Evolutionary conservation across 2,329 filamentous ascomycete species (phyloP).

Genomic region (Sporothrix pallida): DNA sequence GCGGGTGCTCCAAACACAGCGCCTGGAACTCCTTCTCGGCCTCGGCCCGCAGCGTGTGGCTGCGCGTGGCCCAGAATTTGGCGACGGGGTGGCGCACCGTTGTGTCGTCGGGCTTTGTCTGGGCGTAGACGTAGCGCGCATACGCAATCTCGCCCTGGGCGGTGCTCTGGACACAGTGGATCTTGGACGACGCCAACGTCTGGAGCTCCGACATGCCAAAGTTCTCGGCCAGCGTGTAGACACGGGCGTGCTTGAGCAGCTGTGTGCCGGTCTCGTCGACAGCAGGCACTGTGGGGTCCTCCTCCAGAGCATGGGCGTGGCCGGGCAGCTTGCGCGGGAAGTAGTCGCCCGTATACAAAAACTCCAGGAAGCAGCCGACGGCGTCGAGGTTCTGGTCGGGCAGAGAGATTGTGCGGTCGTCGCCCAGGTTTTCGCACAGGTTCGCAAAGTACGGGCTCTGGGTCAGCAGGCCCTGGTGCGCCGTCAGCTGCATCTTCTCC

Average conservation of each 20-base stretch:
- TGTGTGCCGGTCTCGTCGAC: constrained; percentile 81
- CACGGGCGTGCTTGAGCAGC: constrained; percentile 84
- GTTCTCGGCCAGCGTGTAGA: constrained; percentile 87
- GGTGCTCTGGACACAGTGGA: constrained; percentile 87
- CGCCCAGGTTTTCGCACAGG: constrained; percentile 65
- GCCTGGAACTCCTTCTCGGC: constrained; percentile 83
- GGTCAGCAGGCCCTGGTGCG: constrained; percentile 77
- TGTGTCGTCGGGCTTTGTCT: constrained; percentile 71
- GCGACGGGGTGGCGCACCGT: constrained; percentile 82
- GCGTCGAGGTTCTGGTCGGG: constrained; percentile 71
- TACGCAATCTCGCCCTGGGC: constrained; percentile 91
- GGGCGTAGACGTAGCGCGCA: constrained; percentile 85
- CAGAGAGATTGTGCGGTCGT: constrained; percentile 72
- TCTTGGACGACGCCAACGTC: constrained; percentile 82
- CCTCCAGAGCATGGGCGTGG: constrained; percentile 68
- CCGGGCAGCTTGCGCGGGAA: constrained; percentile 72
- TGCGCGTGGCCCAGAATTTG: constrained; percentile 86
- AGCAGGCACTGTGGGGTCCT: constrained; percentile 66
- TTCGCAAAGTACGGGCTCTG: constrained; percentile 77
- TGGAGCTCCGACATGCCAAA: constrained; percentile 72
- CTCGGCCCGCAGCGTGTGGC: constrained; percentile 81
- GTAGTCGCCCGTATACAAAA: constrained; percentile 85
- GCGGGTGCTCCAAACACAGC: constrained; percentile 86
- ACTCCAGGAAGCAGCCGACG: constrained; percentile 80
- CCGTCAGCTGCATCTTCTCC: constrained; percentile 62